Base-by-base conservation (phyloP, 2,329 filamentous ascomycete species). In the Ceratocystis cubensis region DNA sequence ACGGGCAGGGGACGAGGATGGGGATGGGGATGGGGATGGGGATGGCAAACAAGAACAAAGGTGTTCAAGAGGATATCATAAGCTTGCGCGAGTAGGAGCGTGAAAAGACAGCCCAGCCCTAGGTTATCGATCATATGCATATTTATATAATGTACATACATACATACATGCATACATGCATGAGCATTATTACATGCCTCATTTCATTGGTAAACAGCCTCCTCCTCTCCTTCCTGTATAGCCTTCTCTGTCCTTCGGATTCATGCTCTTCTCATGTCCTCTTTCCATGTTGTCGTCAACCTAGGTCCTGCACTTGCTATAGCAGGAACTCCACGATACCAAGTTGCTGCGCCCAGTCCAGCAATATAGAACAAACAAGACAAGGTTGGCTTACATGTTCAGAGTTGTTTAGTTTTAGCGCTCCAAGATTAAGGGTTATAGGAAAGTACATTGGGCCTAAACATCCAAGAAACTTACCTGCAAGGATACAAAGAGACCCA, bases 401-500 rank as follows among this genome's bases (percentile, higher is more conserved):
- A 2, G 17, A 15, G 13, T 33, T 59, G 56, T 33, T 59, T n/a
- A 4, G 28, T 37, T 25, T 15, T 59, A 17, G 13, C 22, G 17
- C 22, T 5, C 28, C 53, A 57, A 57, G 1, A 13, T 37, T 59
- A 59, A 59, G 56, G 56, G 56, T 59, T 59, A 59, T 41, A 41
- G 10, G 3, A 41, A n/a, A 7, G 25, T 17, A 25, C 25, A 33
- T 59, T 59, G 56, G 56, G 53, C 13, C 10, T n/a, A n/a, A 33
- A 53, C 48, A 41, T 5, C 37, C 10, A 30, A 59, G 33, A 59
- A 59, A 25, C 17, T 15, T 8, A 5, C 17, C 10, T 59, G 22
- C 56, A 59, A 25, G 56, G 56, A 13, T 59, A 59, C 56, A 59
- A 59, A 59, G 56, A 59, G 56, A 30, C 56, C 48, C 25, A 41